Percentiles rank a stretch among this genome's conserved stretches.
Evolutionary conservation across 257 asterid genomes (phyloP).

Genomic region (Solanum tarapatanum): DNA sequence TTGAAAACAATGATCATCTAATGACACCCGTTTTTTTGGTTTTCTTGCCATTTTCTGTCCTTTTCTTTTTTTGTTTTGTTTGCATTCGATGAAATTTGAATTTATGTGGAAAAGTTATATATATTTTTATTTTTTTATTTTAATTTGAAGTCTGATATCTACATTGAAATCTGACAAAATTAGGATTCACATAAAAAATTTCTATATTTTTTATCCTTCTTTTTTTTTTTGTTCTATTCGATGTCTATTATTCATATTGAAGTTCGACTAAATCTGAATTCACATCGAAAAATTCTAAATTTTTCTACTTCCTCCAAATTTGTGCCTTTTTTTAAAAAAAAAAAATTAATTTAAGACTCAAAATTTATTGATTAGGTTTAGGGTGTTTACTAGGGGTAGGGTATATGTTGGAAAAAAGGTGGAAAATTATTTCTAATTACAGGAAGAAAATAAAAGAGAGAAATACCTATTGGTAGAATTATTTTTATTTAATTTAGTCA

Average conservation of each 20-base stretch:
- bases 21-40: neutral
- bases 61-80: no score
- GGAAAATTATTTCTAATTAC: neutral
- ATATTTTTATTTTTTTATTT: no score
- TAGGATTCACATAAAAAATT: neutral
- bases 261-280: no score
- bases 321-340: neutral
- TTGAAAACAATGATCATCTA: neutral
- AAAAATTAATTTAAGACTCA: neutral
- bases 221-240: neutral
- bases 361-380: neutral
- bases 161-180: no score
- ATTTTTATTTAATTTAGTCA: neutral
- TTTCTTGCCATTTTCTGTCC: neutral
- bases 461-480: neutral
- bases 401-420: neutral
- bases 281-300: accelerated
- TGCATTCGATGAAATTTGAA: no score
- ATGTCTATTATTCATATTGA: neutral
- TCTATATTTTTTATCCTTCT: no score
- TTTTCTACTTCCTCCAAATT: neutral
- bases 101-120: no score
- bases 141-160: no score
- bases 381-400: neutral
- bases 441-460: neutral